phyloP scores from a whole-genome alignment of 2,329 filamentous ascomycete species.

The Fusarium coicis region DNA sequence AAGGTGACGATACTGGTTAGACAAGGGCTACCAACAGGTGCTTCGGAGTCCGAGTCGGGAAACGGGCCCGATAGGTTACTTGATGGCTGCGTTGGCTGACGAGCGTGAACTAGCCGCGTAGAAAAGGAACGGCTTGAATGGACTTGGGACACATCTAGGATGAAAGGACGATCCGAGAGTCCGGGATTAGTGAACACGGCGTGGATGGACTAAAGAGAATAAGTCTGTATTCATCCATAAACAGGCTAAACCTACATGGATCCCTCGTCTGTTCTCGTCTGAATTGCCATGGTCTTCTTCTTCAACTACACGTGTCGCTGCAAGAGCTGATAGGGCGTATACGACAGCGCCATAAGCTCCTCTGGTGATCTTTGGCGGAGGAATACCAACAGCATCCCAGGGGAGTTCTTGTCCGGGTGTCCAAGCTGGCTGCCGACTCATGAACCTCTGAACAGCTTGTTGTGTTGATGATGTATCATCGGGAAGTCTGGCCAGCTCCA shows the following conservation, averaged over 20 bases:
- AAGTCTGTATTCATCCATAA: not conserved
- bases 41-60: conserved; percentile 52
- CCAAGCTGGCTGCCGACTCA: conserved; percentile 50
- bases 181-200: conserved; percentile 65
- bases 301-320: conserved; percentile 49
- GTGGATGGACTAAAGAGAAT: conserved; percentile 60
- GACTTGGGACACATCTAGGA: conserved; percentile 61
- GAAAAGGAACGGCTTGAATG: conserved; percentile 60
- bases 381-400: conserved; percentile 38
- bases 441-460: conserved; percentile 38
- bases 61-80: conserved; percentile 51
- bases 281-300: conserved; percentile 42
- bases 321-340: conserved; percentile 52
- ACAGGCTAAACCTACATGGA: conserved; percentile 51
- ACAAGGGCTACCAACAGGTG: conserved; percentile 55
- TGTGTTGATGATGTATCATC: conserved; percentile 1
- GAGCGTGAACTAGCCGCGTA: conserved; percentile 60
- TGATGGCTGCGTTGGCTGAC: conserved; percentile 58
- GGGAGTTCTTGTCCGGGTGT: conserved; percentile 47
- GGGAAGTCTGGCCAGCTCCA: conserved; percentile 44
- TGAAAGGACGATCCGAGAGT: conserved; percentile 60
- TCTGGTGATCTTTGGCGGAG: conserved; percentile 23
- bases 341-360: conserved; percentile 53
- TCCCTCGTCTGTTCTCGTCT: conserved; percentile 43
- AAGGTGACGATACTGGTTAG: conserved; percentile 66